These are phyloP conservation scores for Endocalyx cinctus DNA, from an alignment of 2,329 filamentous ascomycete genomes.

Conservation along the genomic window DNA sequence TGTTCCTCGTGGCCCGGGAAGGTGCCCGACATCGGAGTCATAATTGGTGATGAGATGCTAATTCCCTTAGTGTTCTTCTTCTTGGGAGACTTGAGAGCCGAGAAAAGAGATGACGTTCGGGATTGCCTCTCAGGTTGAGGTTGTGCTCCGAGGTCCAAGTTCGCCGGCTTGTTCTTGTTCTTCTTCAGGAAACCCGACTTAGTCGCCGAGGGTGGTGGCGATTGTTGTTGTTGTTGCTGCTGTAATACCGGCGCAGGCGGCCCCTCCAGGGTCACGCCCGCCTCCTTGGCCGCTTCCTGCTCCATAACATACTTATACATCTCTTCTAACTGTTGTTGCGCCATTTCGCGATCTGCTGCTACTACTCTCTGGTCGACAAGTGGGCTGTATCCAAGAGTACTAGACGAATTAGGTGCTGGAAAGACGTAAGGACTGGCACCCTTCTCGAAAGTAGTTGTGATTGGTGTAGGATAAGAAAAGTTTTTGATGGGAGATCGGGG, in stretches of 20 bases:
- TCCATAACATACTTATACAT: conserved; percentile 92
- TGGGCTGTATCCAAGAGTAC: conserved; percentile 57
- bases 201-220: conserved; percentile 14
- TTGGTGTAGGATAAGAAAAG: conserved; percentile 47
- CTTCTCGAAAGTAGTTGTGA: conserved; percentile 15
- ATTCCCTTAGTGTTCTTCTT: conserved; percentile 47
- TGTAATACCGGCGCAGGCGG: conserved; percentile 35
- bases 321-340: conserved; percentile 79
- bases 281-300: conserved; percentile 67
- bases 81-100: conserved; percentile 56
- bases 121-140: conserved; percentile 49
- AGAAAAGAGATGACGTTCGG: conserved; percentile 54
- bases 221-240: conserved; percentile 6
- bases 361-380: conserved; percentile 76
- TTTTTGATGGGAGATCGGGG: conserved; percentile 37
- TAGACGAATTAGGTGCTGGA: conserved; percentile 41
- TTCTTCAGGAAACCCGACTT: conserved; percentile 48
- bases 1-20: conserved; percentile 52
- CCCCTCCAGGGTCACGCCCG: conserved; percentile 45
- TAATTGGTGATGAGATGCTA: conserved; percentile 61
- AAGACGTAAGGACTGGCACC: conserved; percentile 39
- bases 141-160: conserved; percentile 34
- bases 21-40: conserved; percentile 57
- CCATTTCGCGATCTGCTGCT: conserved; percentile 66
- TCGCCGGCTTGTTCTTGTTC: conserved; percentile 30